Base-by-base conservation (phyloP, 441 rosid genomes). In the Populus hybrid region DNA sequence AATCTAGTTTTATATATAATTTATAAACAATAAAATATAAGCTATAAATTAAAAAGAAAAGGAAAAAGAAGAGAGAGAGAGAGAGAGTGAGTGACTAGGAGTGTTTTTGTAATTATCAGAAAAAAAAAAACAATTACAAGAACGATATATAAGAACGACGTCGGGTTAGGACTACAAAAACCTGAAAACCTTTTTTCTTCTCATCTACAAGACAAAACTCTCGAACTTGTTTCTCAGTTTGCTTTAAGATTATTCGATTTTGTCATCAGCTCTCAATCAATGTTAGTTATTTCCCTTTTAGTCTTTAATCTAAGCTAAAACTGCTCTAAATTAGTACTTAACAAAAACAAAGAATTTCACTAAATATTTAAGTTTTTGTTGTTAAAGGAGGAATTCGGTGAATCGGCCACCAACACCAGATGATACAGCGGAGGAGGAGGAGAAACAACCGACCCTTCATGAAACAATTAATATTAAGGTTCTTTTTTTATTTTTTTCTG, bases 401-500 rank as follows among this genome's bases (percentile, higher is more conserved):
- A 93, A 91, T 86, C 92, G 94, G 28, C 92, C 97, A 45, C 91
- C 92, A 7, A 88, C 95, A 10, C 93, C 95, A 31, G 95, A 93
- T 69, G 87, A 84, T 42, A 87, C 95, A 10, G 92, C 93, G 31
- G 95, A 93, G 71, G 87, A 84, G 38, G 88, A 75, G 67, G 85
- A 76, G 28, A 76, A 89, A 76, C 84, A 89, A 75, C 93, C 86
- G n/a, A 82, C 90, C 35, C 90, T 93, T 77, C 88, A 85, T 76
- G 97, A 93, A 82, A 85, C 85, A 35, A 91, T 94, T 78, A 92
- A 86, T 82, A 80, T 91, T 72, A 94, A 94, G 97, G 98, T 92
- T 76, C 20, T 68, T 64, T 1, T 14, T 72, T 29, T 26, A 12
- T 61, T 6, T 71, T 42, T 26, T 9, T 50, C 21, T 28, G 7